Conservation (phyloP, 768 basidiomycete genomes). For the Podaxis mareebaensis region DNA sequence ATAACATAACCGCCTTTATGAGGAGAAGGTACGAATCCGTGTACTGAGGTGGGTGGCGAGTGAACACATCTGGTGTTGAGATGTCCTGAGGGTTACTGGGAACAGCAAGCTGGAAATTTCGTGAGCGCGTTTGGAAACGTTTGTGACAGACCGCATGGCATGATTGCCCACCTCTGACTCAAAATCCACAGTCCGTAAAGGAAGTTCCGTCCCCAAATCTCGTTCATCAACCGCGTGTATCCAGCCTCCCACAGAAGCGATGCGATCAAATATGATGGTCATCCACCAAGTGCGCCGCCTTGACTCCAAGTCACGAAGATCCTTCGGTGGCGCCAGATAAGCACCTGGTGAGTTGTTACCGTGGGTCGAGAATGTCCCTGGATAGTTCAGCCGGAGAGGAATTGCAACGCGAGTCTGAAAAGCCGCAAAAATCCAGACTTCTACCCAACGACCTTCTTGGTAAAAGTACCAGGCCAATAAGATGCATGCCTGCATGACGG, state of each 20-base stretch:
- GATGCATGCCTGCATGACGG: constrained; percentile 84
- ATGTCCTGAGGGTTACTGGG: constrained; percentile 80
- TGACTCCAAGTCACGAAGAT: constrained; percentile 72
- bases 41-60: constrained; percentile 70
- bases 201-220: constrained; percentile 83
- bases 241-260: constrained; percentile 82
- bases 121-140: not conserved
- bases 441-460: constrained; percentile 87
- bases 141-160: not conserved
- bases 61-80: constrained; percentile 62
- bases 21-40: constrained; percentile 82
- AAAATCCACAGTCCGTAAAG: constrained; percentile 74
- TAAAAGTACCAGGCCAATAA: constrained; percentile 91
- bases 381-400: constrained; percentile 82
- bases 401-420: constrained; percentile 83
- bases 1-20: constrained; percentile 82
- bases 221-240: constrained; percentile 82
- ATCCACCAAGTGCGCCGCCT: constrained; percentile 90
- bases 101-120: constrained; percentile 47
- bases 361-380: constrained; percentile 76
- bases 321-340: constrained; percentile 79
- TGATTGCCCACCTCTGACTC: constrained; percentile 59
- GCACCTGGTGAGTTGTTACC: constrained; percentile 71
- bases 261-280: constrained; percentile 85
- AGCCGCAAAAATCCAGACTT: constrained; percentile 88